Evolutionary conservation across 2,329 filamentous ascomycete genomes (phyloP).

Genomic region (Penicillium sp.): DNA sequence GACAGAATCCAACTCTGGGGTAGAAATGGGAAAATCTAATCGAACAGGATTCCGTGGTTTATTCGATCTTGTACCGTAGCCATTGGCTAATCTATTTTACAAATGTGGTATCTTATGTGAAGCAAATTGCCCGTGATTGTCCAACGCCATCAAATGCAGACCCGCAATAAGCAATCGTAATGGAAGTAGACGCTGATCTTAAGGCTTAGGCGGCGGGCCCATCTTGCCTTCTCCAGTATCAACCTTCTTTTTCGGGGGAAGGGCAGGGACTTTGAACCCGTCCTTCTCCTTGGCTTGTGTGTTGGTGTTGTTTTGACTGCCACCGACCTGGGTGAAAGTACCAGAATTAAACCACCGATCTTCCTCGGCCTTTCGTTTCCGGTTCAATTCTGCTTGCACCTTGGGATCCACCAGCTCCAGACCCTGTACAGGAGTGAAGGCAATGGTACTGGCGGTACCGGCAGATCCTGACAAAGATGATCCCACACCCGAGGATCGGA

Average conservation of each 20-base stretch:
- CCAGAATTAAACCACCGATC: slow-evolving; percentile 96
- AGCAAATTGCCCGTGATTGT: slow-evolving; percentile 10
- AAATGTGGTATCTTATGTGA: slow-evolving; percentile 15
- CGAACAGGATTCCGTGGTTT: no score
- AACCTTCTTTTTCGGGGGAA: slow-evolving; percentile 68
- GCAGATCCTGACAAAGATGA: slow-evolving; percentile 57
- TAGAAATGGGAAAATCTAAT: no score
- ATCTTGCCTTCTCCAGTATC: slow-evolving; percentile 58
- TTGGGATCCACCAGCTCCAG: slow-evolving; percentile 94
- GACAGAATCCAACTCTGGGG: no score
- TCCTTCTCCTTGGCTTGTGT: slow-evolving; percentile 44
- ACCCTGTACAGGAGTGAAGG: slow-evolving; percentile 91
- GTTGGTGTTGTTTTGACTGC: slow-evolving; percentile 33
- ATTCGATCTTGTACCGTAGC: no score
- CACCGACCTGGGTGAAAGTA: slow-evolving; percentile 83
- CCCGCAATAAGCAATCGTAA: slow-evolving; percentile 9
- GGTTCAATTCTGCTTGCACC: slow-evolving; percentile 74
- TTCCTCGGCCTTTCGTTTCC: slow-evolving; percentile 89
- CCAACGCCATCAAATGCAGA: slow-evolving; percentile 20
- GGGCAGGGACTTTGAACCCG: slow-evolving; percentile 75
- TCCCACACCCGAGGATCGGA: slow-evolving; percentile 77
- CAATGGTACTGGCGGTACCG: slow-evolving; percentile 78
- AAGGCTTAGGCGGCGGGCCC: slow-evolving; percentile 37
- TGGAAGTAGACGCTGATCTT: slow-evolving; percentile 9
- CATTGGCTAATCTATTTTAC: no score